Evolutionary conservation across 2,329 filamentous ascomycete genomes (phyloP).

Genomic region (Ophiostoma angusticollis): DNA sequence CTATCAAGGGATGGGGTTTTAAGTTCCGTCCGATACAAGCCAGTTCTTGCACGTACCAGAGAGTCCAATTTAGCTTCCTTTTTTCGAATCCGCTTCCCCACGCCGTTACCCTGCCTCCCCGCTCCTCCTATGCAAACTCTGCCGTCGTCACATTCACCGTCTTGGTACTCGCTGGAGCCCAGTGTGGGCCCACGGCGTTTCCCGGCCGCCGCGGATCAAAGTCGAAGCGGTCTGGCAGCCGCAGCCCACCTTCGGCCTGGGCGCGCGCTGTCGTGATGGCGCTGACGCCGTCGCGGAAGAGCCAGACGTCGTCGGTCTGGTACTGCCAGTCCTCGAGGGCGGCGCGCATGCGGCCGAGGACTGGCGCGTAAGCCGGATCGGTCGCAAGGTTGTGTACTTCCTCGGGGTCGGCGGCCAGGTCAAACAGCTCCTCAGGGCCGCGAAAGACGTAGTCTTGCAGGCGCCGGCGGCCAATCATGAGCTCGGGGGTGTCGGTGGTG

Average conservation of each 20-base stretch:
- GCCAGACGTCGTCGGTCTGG: slow-evolving; percentile 18
- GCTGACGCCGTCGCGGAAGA: slow-evolving; percentile 16
- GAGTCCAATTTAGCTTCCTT: too few relatives aligned
- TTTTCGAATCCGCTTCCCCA: too few relatives aligned
- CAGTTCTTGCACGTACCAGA: too few relatives aligned
- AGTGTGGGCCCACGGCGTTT: slow-evolving; percentile 7
- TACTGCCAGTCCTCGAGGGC: slow-evolving; percentile 20
- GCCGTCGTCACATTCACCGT: not conserved
- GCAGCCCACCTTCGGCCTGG: not conserved
- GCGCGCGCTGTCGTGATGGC: slow-evolving; percentile 10
- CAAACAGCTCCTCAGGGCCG: slow-evolving; percentile 33
- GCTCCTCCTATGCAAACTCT: not conserved
- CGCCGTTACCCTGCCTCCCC: too few relatives aligned
- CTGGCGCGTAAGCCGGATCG: slow-evolving; percentile 20
- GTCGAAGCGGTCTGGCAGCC: slow-evolving; percentile 9
- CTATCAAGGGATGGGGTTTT: too few relatives aligned
- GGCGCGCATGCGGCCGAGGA: slow-evolving; percentile 21
- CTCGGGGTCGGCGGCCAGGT: slow-evolving; percentile 30
- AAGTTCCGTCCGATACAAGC: too few relatives aligned
- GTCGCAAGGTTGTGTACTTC: slow-evolving; percentile 9
- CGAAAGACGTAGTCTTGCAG: slow-evolving; percentile 31
- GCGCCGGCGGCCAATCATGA: slow-evolving; percentile 26
- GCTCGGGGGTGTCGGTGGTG: slow-evolving; percentile 3
- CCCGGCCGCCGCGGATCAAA: slow-evolving; percentile 12
- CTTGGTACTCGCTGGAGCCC: slow-evolving; percentile 2